Evolutionary conservation across 805 yeast species (phyloP).

Genomic region (Hanseniaspora thailandica): DNA sequence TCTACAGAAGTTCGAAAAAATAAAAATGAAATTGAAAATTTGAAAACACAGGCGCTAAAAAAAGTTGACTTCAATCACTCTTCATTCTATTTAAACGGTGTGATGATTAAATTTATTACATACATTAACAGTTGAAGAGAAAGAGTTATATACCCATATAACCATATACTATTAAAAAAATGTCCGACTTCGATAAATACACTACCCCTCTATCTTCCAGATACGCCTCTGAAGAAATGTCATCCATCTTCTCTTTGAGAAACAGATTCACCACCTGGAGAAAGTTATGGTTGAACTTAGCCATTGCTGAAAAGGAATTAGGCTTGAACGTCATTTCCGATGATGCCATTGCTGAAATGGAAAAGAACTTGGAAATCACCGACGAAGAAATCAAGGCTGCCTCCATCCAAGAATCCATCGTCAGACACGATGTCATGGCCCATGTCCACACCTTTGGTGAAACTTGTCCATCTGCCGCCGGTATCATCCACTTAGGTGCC

Average conservation of each 20-base stretch:
- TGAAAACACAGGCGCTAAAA: too few relatives aligned
- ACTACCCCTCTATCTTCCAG: slow-evolving; percentile 89
- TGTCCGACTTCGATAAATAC: slow-evolving; percentile 53
- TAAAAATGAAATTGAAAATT: neutral
- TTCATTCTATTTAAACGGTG: neutral
- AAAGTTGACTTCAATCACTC: neutral
- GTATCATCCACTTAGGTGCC: slow-evolving; percentile 96
- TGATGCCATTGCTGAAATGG: slow-evolving; percentile 83
- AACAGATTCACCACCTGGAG: slow-evolving; percentile 98
- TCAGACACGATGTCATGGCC: slow-evolving; percentile 98
- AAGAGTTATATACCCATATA: neutral
- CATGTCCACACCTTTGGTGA: slow-evolving; percentile 93
- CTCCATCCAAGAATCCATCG: slow-evolving; percentile 87
- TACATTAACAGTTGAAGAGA: neutral
- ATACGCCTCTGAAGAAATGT: slow-evolving; percentile 97
- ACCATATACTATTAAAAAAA: neutral
- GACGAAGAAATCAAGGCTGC: slow-evolving; percentile 90
- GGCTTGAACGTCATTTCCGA: slow-evolving; percentile 79
- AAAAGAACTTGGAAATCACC: slow-evolving; percentile 62
- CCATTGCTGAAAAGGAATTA: slow-evolving; percentile 86
- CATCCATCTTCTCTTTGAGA: slow-evolving; percentile 78
- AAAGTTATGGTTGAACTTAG: slow-evolving; percentile 88
- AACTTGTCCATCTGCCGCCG: slow-evolving; percentile 90
- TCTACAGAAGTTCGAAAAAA: neutral
- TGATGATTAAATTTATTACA: neutral